phyloP scores from a whole-genome alignment of 768 basidiomycete species.

The Baorangia bicolor region DNA sequence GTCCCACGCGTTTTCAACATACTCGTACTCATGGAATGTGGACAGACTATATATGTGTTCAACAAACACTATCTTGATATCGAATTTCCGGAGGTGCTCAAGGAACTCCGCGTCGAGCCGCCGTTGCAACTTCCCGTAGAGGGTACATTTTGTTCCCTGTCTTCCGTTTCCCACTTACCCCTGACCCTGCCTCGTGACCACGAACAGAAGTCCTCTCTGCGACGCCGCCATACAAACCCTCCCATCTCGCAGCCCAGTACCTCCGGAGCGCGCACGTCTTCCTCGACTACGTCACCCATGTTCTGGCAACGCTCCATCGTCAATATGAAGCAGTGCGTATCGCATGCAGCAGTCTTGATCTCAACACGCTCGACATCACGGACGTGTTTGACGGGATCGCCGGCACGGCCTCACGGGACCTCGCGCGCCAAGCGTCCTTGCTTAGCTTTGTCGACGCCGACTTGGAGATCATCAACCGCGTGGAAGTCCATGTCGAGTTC shows the following conservation, averaged over 20 bases:
- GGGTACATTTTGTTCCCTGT: slow-evolving; percentile 40
- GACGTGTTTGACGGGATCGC: slow-evolving; percentile 70
- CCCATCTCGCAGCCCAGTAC: slow-evolving; percentile 66
- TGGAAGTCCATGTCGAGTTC: slow-evolving; percentile 74
- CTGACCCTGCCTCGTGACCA: not conserved
- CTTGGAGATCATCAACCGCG: slow-evolving; percentile 63
- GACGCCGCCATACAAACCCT: slow-evolving; percentile 71
- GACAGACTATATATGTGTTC: slow-evolving; percentile 75
- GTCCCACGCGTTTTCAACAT: not conserved
- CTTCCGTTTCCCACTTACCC: not conserved
- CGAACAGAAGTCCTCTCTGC: slow-evolving; percentile 55
- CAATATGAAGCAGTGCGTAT: slow-evolving; percentile 74
- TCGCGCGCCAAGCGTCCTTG: slow-evolving; percentile 63
- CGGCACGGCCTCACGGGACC: slow-evolving; percentile 53
- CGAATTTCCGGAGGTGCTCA: slow-evolving; percentile 62
- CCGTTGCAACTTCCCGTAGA: slow-evolving; percentile 69
- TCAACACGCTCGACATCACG: slow-evolving; percentile 66
- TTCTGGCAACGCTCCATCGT: slow-evolving; percentile 51
- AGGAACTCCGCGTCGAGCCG: slow-evolving; percentile 59
- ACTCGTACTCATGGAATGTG: slow-evolving; percentile 12
- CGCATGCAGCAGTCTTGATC: slow-evolving; percentile 69
- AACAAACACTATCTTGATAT: slow-evolving; percentile 79
- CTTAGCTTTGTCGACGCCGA: slow-evolving; percentile 68
- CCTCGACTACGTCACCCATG: slow-evolving; percentile 57
- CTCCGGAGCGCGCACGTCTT: slow-evolving; percentile 62